These are phyloP conservation scores for Cryptococcus floricola DNA, from an alignment of 1,284 basidiomycete genomes.

Conservation along the genomic window DNA sequence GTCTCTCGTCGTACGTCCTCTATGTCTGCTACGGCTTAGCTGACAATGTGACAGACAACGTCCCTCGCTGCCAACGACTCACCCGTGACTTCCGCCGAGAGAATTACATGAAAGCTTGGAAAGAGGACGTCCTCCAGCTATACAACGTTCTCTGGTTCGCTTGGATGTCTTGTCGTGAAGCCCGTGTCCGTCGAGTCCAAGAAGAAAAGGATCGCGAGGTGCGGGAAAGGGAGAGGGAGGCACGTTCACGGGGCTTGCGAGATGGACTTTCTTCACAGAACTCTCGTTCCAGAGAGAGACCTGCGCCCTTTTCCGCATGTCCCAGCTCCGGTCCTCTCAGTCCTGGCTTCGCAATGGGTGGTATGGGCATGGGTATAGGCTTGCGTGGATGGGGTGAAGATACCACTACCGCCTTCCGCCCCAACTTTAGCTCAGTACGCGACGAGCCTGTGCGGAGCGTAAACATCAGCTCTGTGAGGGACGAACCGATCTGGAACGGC, in stretches of 20 bases:
- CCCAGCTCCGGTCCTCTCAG: background rate
- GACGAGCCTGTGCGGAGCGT: constrained; percentile 19
- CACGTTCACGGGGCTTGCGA: background rate
- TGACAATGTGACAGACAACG: constrained; percentile 60
- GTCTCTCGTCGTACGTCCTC: constrained; percentile 63
- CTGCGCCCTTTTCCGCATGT: background rate
- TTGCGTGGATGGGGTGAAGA: background rate
- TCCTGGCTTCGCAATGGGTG: background rate
- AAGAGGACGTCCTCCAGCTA: constrained; percentile 88
- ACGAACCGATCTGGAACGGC: constrained; percentile 13
- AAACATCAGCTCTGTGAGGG: constrained; percentile 22
- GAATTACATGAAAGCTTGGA: constrained; percentile 82
- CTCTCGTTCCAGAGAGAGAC: background rate
- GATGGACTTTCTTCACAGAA: background rate
- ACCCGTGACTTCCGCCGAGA: constrained; percentile 84
- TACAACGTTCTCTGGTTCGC: constrained; percentile 83
- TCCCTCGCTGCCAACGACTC: constrained; percentile 74
- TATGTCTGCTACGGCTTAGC: background rate
- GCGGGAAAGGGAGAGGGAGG: constrained; percentile 14
- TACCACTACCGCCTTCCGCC: background rate
- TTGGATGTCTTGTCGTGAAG: constrained; percentile 39
- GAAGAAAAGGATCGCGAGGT: constrained; percentile 18
- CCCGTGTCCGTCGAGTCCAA: constrained; percentile 18
- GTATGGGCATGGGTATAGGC: background rate
- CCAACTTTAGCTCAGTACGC: constrained; percentile 20